Evolutionary conservation across 345 rosid genomes (phyloP).

Genomic region (Euphorbia pulcherrima): DNA sequence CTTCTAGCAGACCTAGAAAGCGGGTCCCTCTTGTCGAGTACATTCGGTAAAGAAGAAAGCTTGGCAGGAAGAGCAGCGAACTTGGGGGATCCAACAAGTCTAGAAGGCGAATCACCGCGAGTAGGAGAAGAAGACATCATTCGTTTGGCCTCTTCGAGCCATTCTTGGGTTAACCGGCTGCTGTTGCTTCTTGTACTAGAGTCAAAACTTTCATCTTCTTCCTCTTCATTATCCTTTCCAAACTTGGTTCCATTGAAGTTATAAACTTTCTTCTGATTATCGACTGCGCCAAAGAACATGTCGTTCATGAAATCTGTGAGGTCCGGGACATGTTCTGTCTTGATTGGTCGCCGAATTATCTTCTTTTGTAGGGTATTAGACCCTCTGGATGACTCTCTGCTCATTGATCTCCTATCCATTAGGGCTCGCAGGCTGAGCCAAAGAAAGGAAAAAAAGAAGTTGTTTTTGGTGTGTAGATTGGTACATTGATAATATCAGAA

Average conservation of each 20-base stretch:
- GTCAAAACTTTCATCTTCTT: conserved; percentile 43
- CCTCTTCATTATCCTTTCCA: not conserved
- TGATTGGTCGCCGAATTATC: conserved; percentile 11
- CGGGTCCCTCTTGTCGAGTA: conserved; percentile 47
- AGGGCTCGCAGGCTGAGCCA: not conserved
- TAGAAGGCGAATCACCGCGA: conserved; percentile 42
- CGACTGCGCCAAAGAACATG: conserved; percentile 50
- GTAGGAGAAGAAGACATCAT: conserved; percentile 49
- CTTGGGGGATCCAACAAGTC: conserved; percentile 43
- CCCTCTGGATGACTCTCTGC: conserved; percentile 20
- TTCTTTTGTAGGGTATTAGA: conserved; percentile 29
- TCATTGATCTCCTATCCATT: conserved; percentile 32
- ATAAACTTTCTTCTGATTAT: conserved; percentile 35
- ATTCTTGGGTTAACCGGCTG: conserved; percentile 49
- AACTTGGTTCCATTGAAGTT: conserved; percentile 36
- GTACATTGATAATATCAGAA: conserved; percentile 7
- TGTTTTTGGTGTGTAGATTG: not conserved
- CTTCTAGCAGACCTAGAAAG: conserved; percentile 69
- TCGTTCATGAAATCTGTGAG: conserved; percentile 69
- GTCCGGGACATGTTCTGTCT: conserved; percentile 35
- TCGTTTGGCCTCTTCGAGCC: conserved; percentile 58
- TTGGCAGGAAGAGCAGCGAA: conserved; percentile 36
- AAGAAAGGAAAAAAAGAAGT: no score
- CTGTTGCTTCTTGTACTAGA: conserved; percentile 54
- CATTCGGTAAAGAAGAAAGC: conserved; percentile 26